Percentiles rank a stretch among this genome's conserved stretches.
Evolutionary conservation across 2,329 filamentous ascomycete genomes (phyloP).

Genomic region (Penicillium frequentans): DNA sequence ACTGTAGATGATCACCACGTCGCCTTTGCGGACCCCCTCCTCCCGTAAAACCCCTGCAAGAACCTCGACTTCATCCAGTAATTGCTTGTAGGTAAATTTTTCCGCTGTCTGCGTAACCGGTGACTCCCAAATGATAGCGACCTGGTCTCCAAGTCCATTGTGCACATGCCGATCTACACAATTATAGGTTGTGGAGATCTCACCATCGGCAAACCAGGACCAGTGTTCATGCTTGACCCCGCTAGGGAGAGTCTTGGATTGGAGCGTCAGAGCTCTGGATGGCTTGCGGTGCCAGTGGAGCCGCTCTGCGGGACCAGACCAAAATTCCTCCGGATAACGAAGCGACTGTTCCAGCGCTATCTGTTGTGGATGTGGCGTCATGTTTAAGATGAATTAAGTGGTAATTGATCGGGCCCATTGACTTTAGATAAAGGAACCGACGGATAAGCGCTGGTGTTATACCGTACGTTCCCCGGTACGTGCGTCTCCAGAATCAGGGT

Average conservation of each 20-base stretch:
- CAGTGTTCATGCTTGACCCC: slow-evolving; percentile 71
- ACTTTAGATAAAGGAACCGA: no score
- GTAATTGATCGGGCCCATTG: background rate
- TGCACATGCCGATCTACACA: slow-evolving; percentile 87
- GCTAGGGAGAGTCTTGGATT: slow-evolving; percentile 61
- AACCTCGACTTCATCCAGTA: slow-evolving; percentile 77
- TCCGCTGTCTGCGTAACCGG: slow-evolving; percentile 75
- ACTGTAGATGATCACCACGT: slow-evolving; percentile 91
- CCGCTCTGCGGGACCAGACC: slow-evolving; percentile 70
- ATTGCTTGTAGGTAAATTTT: slow-evolving; percentile 70
- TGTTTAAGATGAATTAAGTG: background rate
- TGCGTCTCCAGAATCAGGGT: background rate
- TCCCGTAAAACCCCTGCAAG: slow-evolving; percentile 80
- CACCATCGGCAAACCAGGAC: slow-evolving; percentile 87
- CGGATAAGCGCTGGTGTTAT: no score
- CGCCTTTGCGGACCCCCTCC: slow-evolving; percentile 77
- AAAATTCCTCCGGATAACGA: slow-evolving; percentile 69
- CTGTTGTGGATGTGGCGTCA: slow-evolving; percentile 46
- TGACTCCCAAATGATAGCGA: slow-evolving; percentile 84
- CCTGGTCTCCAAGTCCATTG: slow-evolving; percentile 68
- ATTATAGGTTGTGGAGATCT: slow-evolving; percentile 90
- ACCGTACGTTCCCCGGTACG: background rate
- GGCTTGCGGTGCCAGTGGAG: slow-evolving; percentile 81
- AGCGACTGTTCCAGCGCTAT: slow-evolving; percentile 60
- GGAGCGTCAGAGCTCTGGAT: slow-evolving; percentile 58